A percentile compares a stretch with the other conserved stretches of the same genome.
Conservation (phyloP, 352 stramenopile species). For the Globisporangium cylindrosporum region DNA sequence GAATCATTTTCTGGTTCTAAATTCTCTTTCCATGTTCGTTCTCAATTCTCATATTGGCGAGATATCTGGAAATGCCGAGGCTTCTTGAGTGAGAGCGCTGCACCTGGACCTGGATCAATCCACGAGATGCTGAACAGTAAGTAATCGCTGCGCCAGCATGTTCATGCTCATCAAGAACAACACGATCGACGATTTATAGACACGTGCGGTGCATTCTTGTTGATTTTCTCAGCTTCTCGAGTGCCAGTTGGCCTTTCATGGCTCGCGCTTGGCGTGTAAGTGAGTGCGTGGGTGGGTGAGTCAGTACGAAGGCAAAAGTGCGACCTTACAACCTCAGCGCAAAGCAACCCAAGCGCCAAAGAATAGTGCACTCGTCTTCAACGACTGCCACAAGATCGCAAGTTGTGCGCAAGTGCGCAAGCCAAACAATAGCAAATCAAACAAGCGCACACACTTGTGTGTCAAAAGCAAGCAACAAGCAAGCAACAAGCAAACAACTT, state of each 20-base stretch:
- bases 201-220: not conserved
- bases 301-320: not conserved
- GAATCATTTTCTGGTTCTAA: too few relatives aligned
- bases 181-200: not conserved
- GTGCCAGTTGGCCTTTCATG: not conserved
- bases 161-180: not conserved
- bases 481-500: not conserved
- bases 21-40: too few relatives aligned
- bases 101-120: too few relatives aligned
- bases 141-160: not conserved
- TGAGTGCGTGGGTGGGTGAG: too few relatives aligned
- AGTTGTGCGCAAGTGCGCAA: not conserved
- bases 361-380: not conserved
- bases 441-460: too few relatives aligned
- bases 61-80: too few relatives aligned
- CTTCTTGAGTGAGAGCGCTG: too few relatives aligned
- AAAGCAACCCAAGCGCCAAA: not conserved
- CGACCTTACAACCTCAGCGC: not conserved
- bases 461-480: not conserved
- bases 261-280: not conserved
- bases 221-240: not conserved
- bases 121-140: too few relatives aligned
- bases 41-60: too few relatives aligned
- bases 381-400: not conserved
- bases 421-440: not conserved